phyloP scores from a whole-genome alignment of 1,139 yeast genomes.

The Wickerhamomyces sp. region DNA sequence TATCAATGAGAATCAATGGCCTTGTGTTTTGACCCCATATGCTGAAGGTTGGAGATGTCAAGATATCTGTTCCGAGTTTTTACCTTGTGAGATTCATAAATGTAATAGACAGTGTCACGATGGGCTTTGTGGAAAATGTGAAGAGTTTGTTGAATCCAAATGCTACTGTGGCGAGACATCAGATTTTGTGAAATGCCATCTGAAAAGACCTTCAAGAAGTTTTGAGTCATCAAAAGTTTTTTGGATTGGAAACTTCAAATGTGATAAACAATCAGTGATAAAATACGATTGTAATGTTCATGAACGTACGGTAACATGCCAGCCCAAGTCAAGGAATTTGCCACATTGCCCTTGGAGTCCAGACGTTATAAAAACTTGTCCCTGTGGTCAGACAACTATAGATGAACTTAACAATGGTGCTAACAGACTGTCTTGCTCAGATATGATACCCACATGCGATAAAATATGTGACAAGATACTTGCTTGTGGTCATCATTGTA shows the following conservation, averaged over 20 bases:
- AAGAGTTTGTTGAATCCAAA: slow-evolving; percentile 33
- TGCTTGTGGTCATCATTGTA: slow-evolving; percentile 74
- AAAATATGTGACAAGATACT: slow-evolving; percentile 55
- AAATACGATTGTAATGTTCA: slow-evolving; percentile 67
- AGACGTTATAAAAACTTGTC: slow-evolving; percentile 52
- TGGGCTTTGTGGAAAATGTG: slow-evolving; percentile 79
- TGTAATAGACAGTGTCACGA: slow-evolving; percentile 60
- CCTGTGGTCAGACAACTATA: slow-evolving; percentile 61
- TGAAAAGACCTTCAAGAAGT: slow-evolving; percentile 29
- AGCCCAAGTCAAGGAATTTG: slow-evolving; percentile 31
- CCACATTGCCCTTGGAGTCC: slow-evolving; percentile 66
- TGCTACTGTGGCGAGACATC: slow-evolving; percentile 75
- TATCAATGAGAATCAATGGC: slow-evolving; percentile 55
- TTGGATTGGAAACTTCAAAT: slow-evolving; percentile 63
- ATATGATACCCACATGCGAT: slow-evolving; percentile 73
- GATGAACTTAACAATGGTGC: slow-evolving; percentile 29
- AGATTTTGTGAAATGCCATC: slow-evolving; percentile 42
- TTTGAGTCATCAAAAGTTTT: slow-evolving; percentile 24
- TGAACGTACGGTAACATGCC: slow-evolving; percentile 53
- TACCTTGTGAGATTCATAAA: slow-evolving; percentile 70
- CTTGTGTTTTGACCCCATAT: slow-evolving; percentile 70
- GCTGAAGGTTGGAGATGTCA: slow-evolving; percentile 65
- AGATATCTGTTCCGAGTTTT: slow-evolving; percentile 48
- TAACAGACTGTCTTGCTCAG: slow-evolving; percentile 58
- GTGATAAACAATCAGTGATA: slow-evolving; percentile 46